Conservation (phyloP, 441 rosid genomes). For the Gossypium aridum region DNA sequence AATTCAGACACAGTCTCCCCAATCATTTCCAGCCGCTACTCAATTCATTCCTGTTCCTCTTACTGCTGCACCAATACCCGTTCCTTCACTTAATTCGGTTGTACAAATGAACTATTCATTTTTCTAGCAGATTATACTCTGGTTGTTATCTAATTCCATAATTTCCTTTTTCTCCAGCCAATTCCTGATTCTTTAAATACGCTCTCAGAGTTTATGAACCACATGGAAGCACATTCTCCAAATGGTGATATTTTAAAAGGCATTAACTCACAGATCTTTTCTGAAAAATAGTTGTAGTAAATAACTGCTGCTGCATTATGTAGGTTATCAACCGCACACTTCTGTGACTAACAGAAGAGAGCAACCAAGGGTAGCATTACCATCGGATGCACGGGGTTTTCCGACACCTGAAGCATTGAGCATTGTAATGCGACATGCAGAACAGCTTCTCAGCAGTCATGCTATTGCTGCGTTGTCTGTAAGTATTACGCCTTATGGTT, state of each 20-base stretch:
- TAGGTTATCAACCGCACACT: constrained; percentile 53
- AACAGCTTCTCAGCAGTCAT: constrained; percentile 55
- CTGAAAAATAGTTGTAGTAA: constrained; percentile 12
- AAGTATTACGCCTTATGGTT: constrained; percentile 13
- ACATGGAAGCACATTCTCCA: constrained; percentile 64
- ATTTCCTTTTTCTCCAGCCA: constrained; percentile 47
- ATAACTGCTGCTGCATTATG: constrained; percentile 23
- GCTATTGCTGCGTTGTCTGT: constrained; percentile 60
- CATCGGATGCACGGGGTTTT: constrained; percentile 44
- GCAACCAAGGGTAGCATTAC: constrained; percentile 41
- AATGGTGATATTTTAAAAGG: constrained; percentile 42
- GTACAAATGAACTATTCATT: neutral
- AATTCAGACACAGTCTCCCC: constrained; percentile 46
- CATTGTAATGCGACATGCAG: constrained; percentile 59
- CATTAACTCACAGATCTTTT: constrained; percentile 4
- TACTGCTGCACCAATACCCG: constrained; percentile 44
- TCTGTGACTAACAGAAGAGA: constrained; percentile 33
- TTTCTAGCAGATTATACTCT: constrained; percentile 2
- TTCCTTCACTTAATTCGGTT: constrained; percentile 74
- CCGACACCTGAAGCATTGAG: constrained; percentile 67
- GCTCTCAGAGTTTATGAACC: constrained; percentile 63
- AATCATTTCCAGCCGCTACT: constrained; percentile 46
- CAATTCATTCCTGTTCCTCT: constrained; percentile 68
- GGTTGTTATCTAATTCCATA: constrained; percentile 7
- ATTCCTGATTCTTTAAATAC: constrained; percentile 79